These are phyloP conservation scores for Hebeloma cylindrosporum DNA, from an alignment of 768 basidiomycete genomes.

Conservation along the genomic window DNA sequence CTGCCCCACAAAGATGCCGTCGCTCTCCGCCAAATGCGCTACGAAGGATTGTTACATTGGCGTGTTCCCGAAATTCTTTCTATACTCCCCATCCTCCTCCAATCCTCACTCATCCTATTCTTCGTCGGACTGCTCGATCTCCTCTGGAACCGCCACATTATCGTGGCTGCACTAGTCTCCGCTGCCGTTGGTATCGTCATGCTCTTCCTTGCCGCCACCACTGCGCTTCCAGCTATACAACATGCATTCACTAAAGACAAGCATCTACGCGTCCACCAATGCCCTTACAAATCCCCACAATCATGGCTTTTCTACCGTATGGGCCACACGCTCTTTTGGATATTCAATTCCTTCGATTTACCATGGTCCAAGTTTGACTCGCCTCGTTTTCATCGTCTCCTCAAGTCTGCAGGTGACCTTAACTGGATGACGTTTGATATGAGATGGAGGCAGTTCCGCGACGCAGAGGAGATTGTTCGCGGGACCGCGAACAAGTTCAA, in stretches of 20 bases:
- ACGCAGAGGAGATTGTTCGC: constrained; percentile 25
- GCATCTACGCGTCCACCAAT: constrained; percentile 27
- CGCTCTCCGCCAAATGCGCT: constrained; percentile 28
- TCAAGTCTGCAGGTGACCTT: constrained; percentile 27
- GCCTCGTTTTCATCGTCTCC: constrained; percentile 24
- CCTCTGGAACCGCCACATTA: constrained; percentile 22
- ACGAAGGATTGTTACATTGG: constrained; percentile 27
- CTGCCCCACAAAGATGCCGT: constrained; percentile 28
- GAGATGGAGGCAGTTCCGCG: constrained; percentile 30
- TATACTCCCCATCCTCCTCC: constrained; percentile 24
- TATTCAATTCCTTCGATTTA: constrained; percentile 20
- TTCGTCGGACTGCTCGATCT: constrained; percentile 28
- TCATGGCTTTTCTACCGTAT: constrained; percentile 31
- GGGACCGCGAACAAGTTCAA: constrained; percentile 20
- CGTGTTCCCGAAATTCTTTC: constrained; percentile 27
- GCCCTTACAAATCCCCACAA: constrained; percentile 35
- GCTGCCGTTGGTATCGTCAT: constrained; percentile 22
- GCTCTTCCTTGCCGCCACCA: constrained; percentile 26
- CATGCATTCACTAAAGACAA: constrained; percentile 25
- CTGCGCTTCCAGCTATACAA: constrained; percentile 28
- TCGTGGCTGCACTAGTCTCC: constrained; percentile 21
- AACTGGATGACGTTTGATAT: constrained; percentile 32
- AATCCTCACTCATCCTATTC: constrained; percentile 25
- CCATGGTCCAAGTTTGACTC: constrained; percentile 26
- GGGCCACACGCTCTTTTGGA: constrained; percentile 21